Evolutionary conservation across 768 basidiomycete species (phyloP).

Genomic region (Terana coerulea): DNA sequence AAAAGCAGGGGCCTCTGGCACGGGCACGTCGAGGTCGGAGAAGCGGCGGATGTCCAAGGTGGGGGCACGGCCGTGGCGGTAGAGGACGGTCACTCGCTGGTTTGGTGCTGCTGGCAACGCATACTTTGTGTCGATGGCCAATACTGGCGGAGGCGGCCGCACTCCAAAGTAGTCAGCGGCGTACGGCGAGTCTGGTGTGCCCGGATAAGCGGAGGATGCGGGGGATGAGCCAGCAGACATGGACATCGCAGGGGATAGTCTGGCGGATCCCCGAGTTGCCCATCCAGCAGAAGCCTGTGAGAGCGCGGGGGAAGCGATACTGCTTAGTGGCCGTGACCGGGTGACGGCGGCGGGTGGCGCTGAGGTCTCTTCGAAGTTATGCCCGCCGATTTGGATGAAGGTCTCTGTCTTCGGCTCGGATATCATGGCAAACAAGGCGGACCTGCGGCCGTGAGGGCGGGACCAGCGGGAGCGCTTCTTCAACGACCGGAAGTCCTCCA

Average conservation of each 20-base stretch:
- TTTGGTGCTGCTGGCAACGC: not conserved
- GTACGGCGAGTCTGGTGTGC: not conserved
- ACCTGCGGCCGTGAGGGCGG: conserved; percentile 26
- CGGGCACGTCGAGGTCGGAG: conserved; percentile 9
- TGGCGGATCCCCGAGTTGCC: too few species aligned
- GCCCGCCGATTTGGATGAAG: conserved; percentile 47
- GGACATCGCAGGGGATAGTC: too few species aligned
- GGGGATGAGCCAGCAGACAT: too few species aligned
- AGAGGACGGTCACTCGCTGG: conserved; percentile 8
- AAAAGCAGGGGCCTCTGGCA: not conserved
- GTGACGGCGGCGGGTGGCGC: conserved; percentile 14
- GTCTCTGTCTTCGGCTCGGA: conserved; percentile 51
- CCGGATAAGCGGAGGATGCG: not conserved
- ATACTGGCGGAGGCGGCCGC: not conserved
- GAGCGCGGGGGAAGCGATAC: not conserved
- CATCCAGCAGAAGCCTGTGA: not conserved
- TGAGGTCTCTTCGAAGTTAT: conserved; percentile 25
- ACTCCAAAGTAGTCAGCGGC: not conserved
- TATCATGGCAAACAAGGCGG: conserved; percentile 43
- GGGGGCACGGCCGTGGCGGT: conserved; percentile 10
- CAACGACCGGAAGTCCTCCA: conserved; percentile 52
- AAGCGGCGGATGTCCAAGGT: conserved; percentile 11
- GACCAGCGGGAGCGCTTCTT: conserved; percentile 20
- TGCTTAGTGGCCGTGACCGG: conserved; percentile 16
- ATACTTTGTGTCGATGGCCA: conserved; percentile 3